Percentiles rank a stretch among this genome's conserved stretches.
These are phyloP conservation scores for Exophiala mesophila DNA, from an alignment of 2,329 filamentous ascomycete genomes.

Conservation along the genomic window DNA sequence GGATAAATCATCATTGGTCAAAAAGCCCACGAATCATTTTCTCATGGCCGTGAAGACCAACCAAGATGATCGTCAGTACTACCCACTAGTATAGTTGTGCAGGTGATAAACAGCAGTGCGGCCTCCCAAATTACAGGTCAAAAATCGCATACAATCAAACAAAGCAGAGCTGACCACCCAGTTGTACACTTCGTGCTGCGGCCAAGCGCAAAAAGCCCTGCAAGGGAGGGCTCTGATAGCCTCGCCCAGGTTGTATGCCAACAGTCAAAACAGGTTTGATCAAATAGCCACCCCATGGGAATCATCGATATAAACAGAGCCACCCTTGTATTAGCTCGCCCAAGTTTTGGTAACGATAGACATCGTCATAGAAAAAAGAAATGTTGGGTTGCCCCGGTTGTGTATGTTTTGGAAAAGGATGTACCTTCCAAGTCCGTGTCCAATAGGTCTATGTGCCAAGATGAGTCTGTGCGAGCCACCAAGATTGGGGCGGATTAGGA, in stretches of 20 bases:
- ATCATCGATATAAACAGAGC: constrained; percentile 13
- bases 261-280: constrained; percentile 16
- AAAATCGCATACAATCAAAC: constrained; percentile 6
- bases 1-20: no score
- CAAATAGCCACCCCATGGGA: constrained; percentile 26
- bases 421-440: background rate
- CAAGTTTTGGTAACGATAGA: constrained; percentile 21
- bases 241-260: constrained; percentile 9
- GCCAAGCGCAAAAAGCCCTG: constrained; percentile 9
- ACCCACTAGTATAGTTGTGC: background rate
- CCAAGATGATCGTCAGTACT: background rate
- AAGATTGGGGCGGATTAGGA: no score
- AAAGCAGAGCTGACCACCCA: constrained; percentile 23
- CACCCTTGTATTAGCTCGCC: constrained; percentile 16
- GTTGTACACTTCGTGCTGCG: constrained; percentile 17
- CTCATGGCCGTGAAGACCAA: no score
- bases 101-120: constrained; percentile 6
- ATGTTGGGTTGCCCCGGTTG: constrained; percentile 26
- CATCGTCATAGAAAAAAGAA: constrained; percentile 16
- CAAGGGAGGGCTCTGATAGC: constrained; percentile 20
- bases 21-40: no score
- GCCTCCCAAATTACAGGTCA: constrained; percentile 20
- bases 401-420: constrained; percentile 23
- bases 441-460: no score
- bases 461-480: no score